Base-by-base conservation (phyloP, 495 filamentous ascomycete species). In the Extremus antarcticus region DNA sequence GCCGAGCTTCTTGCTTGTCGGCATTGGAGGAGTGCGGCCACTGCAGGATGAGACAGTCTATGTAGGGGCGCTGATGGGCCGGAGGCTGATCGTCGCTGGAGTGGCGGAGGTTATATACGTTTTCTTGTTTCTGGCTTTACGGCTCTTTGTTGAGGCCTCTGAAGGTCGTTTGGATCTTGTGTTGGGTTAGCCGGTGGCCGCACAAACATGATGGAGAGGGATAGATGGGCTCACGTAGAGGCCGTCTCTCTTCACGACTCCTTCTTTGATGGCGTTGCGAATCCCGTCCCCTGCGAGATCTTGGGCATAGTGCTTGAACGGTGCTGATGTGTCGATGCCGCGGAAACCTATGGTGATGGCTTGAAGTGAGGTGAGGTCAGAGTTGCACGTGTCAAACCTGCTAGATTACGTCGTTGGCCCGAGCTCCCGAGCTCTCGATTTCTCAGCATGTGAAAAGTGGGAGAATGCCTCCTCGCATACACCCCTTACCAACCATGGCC, bases 141-240 rank as follows among this genome's bases (percentile, higher is more conserved):
- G n/a, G n/a, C n/a, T n/a, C n/a, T n/a, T n/a, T n/a, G n/a, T n/a
- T n/a, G n/a, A n/a, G n/a, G 1, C 84, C 74, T 3, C 85, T 87
- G 69, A 81, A 90, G 66, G 92, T 92, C 10, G 88, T 89, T 78
- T 94, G 88, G 21, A 90, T 73, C 83, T 86, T 50, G 59, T 29
- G 57, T 48, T 49, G 23, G 4, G n/a, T 9, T 16, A 25, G n/a
- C n/a, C n/a, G n/a, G n/a, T 13, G 13, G 29, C 4, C 29, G 29
- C 29, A 35, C 29, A 35, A 13, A 4, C 4, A 13, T 35, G 29
- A 7, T 7, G 13, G 7, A 13, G 29, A 4, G 13, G 7, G 29
- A 35, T 35, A 2, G 68, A 51, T 17, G 24, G 11, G 24, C 79
- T 53, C 64, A 83, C 80, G 60, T 77, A 85, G 48, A 90, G 53